Evolutionary conservation across 2,329 filamentous ascomycete genomes (phyloP).

Genomic region (Colletotrichum filicis): DNA sequence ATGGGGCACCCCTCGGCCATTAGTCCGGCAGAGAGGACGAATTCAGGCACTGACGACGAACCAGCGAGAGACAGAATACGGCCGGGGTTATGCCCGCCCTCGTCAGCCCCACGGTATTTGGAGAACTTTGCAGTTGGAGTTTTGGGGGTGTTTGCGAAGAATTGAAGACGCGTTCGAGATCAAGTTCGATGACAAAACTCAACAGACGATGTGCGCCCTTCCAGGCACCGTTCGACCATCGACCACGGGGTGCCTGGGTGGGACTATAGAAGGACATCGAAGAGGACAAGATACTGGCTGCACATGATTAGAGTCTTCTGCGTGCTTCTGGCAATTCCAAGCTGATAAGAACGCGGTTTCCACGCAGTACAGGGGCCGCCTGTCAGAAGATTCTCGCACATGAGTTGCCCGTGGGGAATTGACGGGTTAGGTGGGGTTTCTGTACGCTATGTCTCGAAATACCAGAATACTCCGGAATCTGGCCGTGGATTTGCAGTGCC

Average conservation of each 20-base stretch:
- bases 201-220: background rate
- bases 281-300: background rate
- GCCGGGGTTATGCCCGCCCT: constrained; percentile 19
- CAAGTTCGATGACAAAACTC: constrained; percentile 7
- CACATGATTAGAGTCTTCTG: background rate
- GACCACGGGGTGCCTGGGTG: background rate
- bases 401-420: constrained; percentile 12
- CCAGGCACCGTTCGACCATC: background rate
- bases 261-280: constrained; percentile 8
- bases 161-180: background rate
- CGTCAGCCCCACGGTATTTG: background rate
- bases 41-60: too few relatives aligned
- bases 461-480: constrained; percentile 18
- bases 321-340: background rate
- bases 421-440: background rate
- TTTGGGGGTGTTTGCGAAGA: background rate
- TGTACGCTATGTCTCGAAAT: background rate
- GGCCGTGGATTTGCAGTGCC: constrained; percentile 12
- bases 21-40: background rate
- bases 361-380: constrained; percentile 1
- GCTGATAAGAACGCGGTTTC: background rate
- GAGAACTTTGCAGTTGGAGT: background rate
- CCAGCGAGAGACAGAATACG: background rate
- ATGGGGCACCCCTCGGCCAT: background rate
- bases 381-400: constrained; percentile 31